phyloP scores from a whole-genome alignment of 768 basidiomycete genomes.

The Nidularia sp. region DNA sequence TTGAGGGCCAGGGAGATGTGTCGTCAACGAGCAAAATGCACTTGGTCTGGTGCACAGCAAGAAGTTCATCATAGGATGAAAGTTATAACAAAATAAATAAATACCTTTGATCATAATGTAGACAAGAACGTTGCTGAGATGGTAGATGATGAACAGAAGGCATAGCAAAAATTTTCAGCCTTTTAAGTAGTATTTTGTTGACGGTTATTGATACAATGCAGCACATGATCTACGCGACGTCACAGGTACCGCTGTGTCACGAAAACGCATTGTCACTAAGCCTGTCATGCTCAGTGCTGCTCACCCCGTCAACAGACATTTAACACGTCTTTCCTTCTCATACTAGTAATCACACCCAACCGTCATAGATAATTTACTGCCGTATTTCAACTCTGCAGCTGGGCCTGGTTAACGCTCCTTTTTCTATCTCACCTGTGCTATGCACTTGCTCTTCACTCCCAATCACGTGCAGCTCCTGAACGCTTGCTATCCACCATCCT shows the following conservation, averaged over 20 bases:
- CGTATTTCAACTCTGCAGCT: neutral
- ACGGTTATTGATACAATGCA: no score
- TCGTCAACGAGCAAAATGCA: constrained; percentile 38
- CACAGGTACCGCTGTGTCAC: no score
- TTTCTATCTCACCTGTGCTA: constrained; percentile 16
- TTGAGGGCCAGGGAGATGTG: constrained; percentile 37
- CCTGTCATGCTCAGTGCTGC: no score
- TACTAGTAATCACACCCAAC: neutral
- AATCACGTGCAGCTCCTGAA: constrained; percentile 81
- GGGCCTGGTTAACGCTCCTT: constrained; percentile 9
- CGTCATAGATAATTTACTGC: neutral
- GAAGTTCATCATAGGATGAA: constrained; percentile 33
- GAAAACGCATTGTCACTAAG: no score
- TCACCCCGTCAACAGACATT: no score
- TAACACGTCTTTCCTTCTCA: no score
- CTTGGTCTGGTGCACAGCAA: constrained; percentile 63
- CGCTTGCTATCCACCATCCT: constrained; percentile 81
- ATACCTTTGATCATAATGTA: no score
- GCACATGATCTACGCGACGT: no score
- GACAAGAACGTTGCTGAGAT: no score
- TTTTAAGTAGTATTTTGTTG: no score
- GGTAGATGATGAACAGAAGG: constrained; percentile 1
- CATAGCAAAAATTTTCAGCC: no score
- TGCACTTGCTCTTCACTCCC: constrained; percentile 76
- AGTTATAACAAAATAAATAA: constrained; percentile 7